Conservation (phyloP, 306 rosid genomes). For the Lupinus albus region DNA sequence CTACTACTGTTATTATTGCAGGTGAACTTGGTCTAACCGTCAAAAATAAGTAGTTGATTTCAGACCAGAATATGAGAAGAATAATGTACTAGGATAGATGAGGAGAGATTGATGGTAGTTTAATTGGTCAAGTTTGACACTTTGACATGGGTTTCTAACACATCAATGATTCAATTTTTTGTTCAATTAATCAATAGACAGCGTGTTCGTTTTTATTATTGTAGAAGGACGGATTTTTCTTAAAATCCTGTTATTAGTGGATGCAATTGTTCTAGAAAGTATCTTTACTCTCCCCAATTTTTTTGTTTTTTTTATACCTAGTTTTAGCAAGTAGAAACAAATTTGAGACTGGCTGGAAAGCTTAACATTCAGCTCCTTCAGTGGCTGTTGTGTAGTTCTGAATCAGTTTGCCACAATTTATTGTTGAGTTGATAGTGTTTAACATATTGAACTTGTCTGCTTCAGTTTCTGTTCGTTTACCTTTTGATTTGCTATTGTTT, state of each 20-base stretch:
- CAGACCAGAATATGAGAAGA: not conserved
- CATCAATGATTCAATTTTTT: conserved; percentile 16
- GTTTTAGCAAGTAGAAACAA: conserved; percentile 39
- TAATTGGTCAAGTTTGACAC: conserved; percentile 26
- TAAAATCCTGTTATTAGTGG: conserved; percentile 25
- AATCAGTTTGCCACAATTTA: conserved; percentile 7
- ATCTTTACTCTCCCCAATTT: conserved; percentile 33
- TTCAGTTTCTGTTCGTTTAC: not conserved
- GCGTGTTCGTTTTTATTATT: conserved; percentile 26
- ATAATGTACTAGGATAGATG: conserved; percentile 24
- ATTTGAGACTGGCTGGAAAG: conserved; percentile 35
- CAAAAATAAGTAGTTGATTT: conserved; percentile 52
- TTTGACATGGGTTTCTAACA: conserved; percentile 46
- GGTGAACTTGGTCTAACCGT: conserved; percentile 77
- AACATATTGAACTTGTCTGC: conserved; percentile 29
- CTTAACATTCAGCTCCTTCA: conserved; percentile 35
- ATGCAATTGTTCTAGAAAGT: conserved; percentile 35
- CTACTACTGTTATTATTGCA: conserved; percentile 84
- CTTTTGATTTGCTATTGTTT: conserved; percentile 8
- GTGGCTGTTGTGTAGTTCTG: conserved; percentile 32
- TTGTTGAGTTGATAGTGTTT: conserved; percentile 30
- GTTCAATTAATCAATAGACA: conserved; percentile 17
- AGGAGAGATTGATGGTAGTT: conserved; percentile 24
- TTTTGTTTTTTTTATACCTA: conserved; percentile 8
- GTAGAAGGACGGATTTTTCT: conserved; percentile 10